Base-by-base conservation (phyloP, 2,329 filamentous ascomycete species). In the Amauroascus verrucosus region DNA sequence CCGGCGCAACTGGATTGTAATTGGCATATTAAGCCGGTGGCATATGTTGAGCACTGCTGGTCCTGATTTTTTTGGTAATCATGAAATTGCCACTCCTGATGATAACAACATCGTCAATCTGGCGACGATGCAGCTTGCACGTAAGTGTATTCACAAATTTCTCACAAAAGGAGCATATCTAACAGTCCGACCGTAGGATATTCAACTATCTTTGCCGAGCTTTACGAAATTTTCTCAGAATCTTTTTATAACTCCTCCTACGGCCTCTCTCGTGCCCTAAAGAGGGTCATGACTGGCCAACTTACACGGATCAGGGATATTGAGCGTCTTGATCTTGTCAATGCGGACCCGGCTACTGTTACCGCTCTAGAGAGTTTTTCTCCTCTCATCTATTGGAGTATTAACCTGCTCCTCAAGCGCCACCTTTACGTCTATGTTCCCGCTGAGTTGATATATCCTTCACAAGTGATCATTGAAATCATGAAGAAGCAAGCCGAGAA, bases 401-500 rank as follows among this genome's bases (percentile, higher is more conserved):
- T 71, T 9, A 66, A 68, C 13, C 59, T 72, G 8, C 61, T 72
- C 37, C 67, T 72, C 50, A 72, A 71, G 54, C 69, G 70, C 20
- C 70, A 72, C 53, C 64, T 72, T 37, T 71, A 66, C 48, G 62
- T 71, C 24, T 70, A 68, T 51, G 69, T 66, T 28, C 69, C 70
- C 0, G 69, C 68, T 45, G 70, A 72, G 40, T 66, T 72, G 14
- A 64, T 72, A 22, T 68, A 69, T 54, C 65, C 66, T 35, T 69
- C 69, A 1, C 63, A 69, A 54, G 68, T 70, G 41, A 60, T 72
- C 7, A 60, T 72, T 53, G 68, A 70, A 44, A 66, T 72, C 56
- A 57, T 72, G 54, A 64, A 68, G 60, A 71, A 67, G 49, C 58
- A 64, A 44, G 63, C 61, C 7, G 51, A 63, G 22, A 28, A 41